These are phyloP conservation scores for Cladosporium sp. DNA, from an alignment of 2,329 filamentous ascomycete genomes.

Conservation along the genomic window DNA sequence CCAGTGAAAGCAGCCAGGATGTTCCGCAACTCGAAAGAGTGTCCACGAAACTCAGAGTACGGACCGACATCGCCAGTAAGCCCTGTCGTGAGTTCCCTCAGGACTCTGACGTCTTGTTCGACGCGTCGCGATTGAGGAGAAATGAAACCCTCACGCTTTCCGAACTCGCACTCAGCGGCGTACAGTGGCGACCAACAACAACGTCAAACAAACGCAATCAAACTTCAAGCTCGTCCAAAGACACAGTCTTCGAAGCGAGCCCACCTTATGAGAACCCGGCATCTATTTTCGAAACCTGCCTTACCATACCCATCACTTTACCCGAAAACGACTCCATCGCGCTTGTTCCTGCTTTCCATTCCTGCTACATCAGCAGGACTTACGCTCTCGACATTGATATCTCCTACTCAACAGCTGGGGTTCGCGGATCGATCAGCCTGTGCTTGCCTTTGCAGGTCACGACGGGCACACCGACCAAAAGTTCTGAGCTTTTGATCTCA, in stretches of 20 bases:
- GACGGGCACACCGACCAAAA: no score
- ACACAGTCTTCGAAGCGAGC: no score
- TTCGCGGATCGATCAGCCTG: not conserved
- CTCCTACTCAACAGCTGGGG: not conserved
- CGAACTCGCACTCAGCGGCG: not conserved
- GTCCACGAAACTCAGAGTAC: no score
- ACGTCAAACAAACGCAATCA: not conserved
- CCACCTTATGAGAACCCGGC: no score
- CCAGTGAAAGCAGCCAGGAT: no score
- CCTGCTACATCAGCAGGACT: slow-evolving; percentile 47
- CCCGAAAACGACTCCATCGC: slow-evolving; percentile 45
- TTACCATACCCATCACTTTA: slow-evolving; percentile 54
- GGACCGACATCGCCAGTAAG: no score
- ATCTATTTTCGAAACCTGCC: no score
- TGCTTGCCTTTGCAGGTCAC: not conserved
- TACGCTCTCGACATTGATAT: slow-evolving; percentile 35
- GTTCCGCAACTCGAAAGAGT: no score
- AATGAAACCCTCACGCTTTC: not conserved
- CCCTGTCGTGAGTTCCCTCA: not conserved
- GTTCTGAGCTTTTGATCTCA: no score
- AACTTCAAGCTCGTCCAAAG: not conserved
- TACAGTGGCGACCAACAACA: not conserved
- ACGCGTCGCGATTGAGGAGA: not conserved
- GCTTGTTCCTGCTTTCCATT: slow-evolving; percentile 62
- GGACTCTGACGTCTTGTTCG: not conserved